phyloP scores from a whole-genome alignment of 345 rosid species.

The Eutrema heterophyllum region DNA sequence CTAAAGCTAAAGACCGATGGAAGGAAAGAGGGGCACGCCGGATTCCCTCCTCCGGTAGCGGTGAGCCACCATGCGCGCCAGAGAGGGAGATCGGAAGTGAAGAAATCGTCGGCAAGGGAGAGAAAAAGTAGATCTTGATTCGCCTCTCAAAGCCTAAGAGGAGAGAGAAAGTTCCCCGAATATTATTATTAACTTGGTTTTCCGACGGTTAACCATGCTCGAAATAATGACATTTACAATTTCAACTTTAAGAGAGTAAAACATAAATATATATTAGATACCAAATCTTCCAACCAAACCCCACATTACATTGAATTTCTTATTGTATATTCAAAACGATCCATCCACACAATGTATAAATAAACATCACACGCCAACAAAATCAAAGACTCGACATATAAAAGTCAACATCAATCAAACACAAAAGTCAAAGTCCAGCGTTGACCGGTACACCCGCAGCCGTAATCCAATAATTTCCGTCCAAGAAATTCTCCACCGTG shows the following conservation, averaged over 20 bases:
- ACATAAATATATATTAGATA: neutral
- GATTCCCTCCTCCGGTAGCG: too few relatives aligned
- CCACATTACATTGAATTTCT: neutral
- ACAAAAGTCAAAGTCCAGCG: constrained; percentile 41
- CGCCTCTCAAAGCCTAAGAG: too few relatives aligned
- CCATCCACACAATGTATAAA: neutral
- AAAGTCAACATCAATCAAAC: neutral
- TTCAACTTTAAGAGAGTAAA: neutral
- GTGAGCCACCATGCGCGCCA: too few relatives aligned
- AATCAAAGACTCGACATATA: neutral
- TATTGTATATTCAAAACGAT: constrained; percentile 6
- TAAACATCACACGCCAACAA: constrained; percentile 19
- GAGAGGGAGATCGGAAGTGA: too few relatives aligned
- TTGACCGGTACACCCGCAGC: constrained; percentile 67
- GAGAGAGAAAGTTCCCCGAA: too few relatives aligned
- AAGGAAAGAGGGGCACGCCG: too few relatives aligned
- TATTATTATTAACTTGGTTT: too few relatives aligned
- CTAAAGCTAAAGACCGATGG: too few relatives aligned
- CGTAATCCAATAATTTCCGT: constrained; percentile 69
- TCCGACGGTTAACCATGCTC: too few relatives aligned
- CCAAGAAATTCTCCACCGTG: constrained; percentile 62
- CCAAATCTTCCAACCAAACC: neutral
- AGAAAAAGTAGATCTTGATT: too few relatives aligned
- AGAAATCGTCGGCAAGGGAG: too few relatives aligned
- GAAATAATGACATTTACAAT: neutral